Conservation (phyloP, 306 rosid genomes). For the Benincasa hispida region DNA sequence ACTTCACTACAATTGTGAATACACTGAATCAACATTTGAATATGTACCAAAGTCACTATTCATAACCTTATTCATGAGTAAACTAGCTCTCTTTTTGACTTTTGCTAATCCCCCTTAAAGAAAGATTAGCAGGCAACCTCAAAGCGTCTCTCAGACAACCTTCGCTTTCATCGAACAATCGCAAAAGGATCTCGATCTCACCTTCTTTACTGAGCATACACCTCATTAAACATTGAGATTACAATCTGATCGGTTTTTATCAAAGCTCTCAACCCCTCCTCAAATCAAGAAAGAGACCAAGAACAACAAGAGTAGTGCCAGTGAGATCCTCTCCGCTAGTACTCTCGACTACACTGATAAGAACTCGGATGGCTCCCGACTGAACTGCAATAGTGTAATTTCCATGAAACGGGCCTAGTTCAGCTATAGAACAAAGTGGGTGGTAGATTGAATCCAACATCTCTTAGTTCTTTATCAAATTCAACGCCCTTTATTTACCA, state of each 20-base stretch:
- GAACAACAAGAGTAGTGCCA: slow-evolving; percentile 44
- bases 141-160: slow-evolving; percentile 37
- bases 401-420: slow-evolving; percentile 71
- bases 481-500: no score
- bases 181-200: slow-evolving; percentile 51
- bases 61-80: slow-evolving; percentile 47
- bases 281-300: slow-evolving; percentile 52
- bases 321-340: slow-evolving; percentile 31
- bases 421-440: slow-evolving; percentile 50
- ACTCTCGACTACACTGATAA: slow-evolving; percentile 31
- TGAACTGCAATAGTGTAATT: slow-evolving; percentile 67
- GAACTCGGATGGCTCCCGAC: slow-evolving; percentile 37
- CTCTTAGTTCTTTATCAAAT: no score
- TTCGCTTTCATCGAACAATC: slow-evolving; percentile 64
- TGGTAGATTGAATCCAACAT: no score
- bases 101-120: slow-evolving; percentile 57
- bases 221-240: slow-evolving; percentile 37
- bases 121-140: slow-evolving; percentile 48
- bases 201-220: slow-evolving; percentile 75
- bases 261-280: slow-evolving; percentile 57
- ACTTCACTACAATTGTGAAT: neutral
- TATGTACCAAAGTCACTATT: slow-evolving; percentile 19
- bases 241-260: slow-evolving; percentile 30
- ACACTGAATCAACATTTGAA: slow-evolving; percentile 13
- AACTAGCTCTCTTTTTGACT: slow-evolving; percentile 49